These are phyloP conservation scores for Dianthus caryophyllus DNA, from an alignment of 148 eudicot species.

Conservation along the genomic window DNA sequence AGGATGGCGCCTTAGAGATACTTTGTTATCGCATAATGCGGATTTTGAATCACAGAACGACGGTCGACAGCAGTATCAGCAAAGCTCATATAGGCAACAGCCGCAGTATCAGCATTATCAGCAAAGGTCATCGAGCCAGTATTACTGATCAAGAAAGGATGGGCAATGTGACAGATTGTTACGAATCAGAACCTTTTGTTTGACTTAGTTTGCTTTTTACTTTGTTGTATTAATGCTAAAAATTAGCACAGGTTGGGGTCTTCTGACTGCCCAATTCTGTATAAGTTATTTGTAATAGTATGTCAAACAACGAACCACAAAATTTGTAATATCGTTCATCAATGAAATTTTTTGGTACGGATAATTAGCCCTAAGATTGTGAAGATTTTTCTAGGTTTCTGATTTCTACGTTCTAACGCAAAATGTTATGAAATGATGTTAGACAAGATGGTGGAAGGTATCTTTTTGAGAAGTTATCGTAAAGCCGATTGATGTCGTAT, in stretches of 20 bases:
- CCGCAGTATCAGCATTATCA: background rate
- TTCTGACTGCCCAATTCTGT: too few relatives aligned
- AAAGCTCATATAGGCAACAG: slow-evolving; percentile 16
- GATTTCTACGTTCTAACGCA: background rate
- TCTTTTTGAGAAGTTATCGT: background rate
- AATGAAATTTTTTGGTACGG: background rate
- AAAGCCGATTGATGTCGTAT: slow-evolving; percentile 22
- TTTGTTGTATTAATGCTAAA: slow-evolving; percentile 2
- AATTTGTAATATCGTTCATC: background rate
- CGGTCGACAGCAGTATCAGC: slow-evolving; percentile 14
- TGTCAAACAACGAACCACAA: background rate
- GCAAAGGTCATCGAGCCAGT: background rate
- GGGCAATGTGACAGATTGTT: too few relatives aligned
- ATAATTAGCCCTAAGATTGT: background rate
- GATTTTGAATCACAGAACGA: slow-evolving; percentile 12
- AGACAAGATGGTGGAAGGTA: background rate
- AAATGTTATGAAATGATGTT: background rate
- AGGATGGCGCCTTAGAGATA: slow-evolving; percentile 48
- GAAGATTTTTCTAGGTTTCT: background rate
- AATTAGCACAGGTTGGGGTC: background rate
- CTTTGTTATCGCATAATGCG: slow-evolving; percentile 27
- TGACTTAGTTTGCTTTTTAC: background rate
- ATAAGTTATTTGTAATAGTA: too few relatives aligned
- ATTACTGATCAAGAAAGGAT: slow-evolving; percentile 2
- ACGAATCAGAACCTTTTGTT: too few relatives aligned